Evolutionary conservation across 768 basidiomycete genomes (phyloP).

Genomic region (Sarcodon aspratus): DNA sequence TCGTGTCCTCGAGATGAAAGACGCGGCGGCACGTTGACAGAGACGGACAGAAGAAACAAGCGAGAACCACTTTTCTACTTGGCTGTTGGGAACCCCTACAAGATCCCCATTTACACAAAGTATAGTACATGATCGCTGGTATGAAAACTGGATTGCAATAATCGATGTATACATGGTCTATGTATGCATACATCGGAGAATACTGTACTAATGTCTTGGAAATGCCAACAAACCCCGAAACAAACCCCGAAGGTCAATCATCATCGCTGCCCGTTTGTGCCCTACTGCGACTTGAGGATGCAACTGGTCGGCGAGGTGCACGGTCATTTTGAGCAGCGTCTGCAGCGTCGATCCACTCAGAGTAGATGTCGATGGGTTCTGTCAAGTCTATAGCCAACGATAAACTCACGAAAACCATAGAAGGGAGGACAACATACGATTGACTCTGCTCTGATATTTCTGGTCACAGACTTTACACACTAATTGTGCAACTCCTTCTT

Average conservation of each 20-base stretch:
- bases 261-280: constrained; percentile 34
- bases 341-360: constrained; percentile 86
- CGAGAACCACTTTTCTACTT: too few species aligned
- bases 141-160: too few species aligned
- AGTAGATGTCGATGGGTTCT: constrained; percentile 82
- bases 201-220: constrained; percentile 4
- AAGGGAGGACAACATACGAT: constrained; percentile 42
- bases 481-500: constrained; percentile 73
- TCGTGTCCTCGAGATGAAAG: too few species aligned
- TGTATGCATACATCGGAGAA: not conserved
- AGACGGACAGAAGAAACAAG: too few species aligned
- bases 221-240: not conserved
- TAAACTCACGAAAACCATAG: constrained; percentile 1
- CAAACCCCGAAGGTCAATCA: constrained; percentile 20
- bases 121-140: too few species aligned
- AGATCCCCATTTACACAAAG: too few species aligned
- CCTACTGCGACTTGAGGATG: constrained; percentile 38
- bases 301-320: constrained; percentile 38
- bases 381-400: constrained; percentile 50
- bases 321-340: constrained; percentile 69
- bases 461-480: constrained; percentile 82
- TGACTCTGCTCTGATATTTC: constrained; percentile 78
- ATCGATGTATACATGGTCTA: too few species aligned
- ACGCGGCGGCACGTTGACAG: too few species aligned
- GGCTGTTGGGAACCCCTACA: too few species aligned